Base-by-base conservation (phyloP, 768 basidiomycete species). In the Termitomyces sp. region DNA sequence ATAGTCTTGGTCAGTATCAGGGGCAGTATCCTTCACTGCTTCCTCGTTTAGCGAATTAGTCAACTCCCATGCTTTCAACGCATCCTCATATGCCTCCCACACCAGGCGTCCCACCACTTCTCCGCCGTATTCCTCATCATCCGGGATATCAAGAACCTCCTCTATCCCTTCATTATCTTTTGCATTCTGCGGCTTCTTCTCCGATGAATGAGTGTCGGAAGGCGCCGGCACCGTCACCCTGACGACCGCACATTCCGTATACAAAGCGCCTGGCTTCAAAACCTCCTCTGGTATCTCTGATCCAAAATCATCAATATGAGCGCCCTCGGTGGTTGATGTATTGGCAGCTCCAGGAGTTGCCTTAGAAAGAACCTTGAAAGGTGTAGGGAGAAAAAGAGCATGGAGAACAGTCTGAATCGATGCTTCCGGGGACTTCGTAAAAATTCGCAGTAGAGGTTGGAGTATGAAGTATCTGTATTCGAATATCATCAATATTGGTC, bases 321-420 rank as follows among this genome's bases (percentile, higher is more conserved):
- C 56, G 10, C 45, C 54, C 17, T 60, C 38, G 23, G 55, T 58
- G 7, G 26, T n/a, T 10, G 58, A 9, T 4, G 58, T 17, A 5
- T 40, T 23, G 11, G 42, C 7, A 3, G 26, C 21, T 52, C 52
- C 54, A 4, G 64, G 54, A 2, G 58, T 61, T 1, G 66, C 59
- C 38, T 69, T 70, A 4, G 74, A 64, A 26, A 77, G 65, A 41
- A 77, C 71, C 68, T 89, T 90, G 73, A 89, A 85, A 3, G 89
- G 88, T 3, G 87, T 89, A 0, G 90, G 90, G 15, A 92, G 78
- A 68, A 90, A 94, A 14, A 96, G 79, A 0, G 80, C 86, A 59
- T 93, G 93, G 3, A 94, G 70, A n/a, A 94, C 74, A 3, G 84
- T 79, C 66, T 96, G 90, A n/a, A 89, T 73, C 0, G 86, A 73